Evolutionary conservation across 768 basidiomycete genomes (phyloP).

Genomic region (Mycena filopes): DNA sequence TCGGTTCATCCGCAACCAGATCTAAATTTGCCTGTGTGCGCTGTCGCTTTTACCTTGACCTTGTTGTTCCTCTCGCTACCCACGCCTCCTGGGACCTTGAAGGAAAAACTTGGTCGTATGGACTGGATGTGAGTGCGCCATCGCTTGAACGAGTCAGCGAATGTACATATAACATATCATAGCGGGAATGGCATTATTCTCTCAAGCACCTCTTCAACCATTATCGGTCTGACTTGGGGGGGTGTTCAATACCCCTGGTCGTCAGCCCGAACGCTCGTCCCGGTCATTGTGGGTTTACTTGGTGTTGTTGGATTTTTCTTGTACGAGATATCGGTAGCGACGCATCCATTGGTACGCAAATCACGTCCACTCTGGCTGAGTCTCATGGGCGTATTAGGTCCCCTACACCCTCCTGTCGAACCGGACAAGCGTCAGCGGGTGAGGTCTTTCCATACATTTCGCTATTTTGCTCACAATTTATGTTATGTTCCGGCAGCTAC

Average conservation of each 20-base stretch:
- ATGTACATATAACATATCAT: background rate
- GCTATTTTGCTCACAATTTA: too few species aligned
- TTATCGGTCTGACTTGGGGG: slow-evolving; percentile 52
- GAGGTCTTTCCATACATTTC: too few species aligned
- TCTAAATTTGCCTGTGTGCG: slow-evolving; percentile 4
- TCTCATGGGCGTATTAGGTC: slow-evolving; percentile 42
- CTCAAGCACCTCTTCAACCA: slow-evolving; percentile 36
- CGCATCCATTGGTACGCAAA: slow-evolving; percentile 44
- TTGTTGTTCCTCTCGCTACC: slow-evolving; percentile 44
- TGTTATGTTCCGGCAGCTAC: too few species aligned
- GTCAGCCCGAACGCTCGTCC: slow-evolving; percentile 48
- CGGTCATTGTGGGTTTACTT: slow-evolving; percentile 50
- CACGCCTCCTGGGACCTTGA: slow-evolving; percentile 42
- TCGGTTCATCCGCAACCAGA: slow-evolving; percentile 36
- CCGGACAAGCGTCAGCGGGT: background rate
- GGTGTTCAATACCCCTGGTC: slow-evolving; percentile 54
- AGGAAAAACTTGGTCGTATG: slow-evolving; percentile 45
- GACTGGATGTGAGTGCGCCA: slow-evolving; percentile 52
- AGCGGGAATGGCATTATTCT: slow-evolving; percentile 50
- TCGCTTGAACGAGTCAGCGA: too few species aligned
- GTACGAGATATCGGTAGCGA: slow-evolving; percentile 48
- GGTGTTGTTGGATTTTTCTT: slow-evolving; percentile 47
- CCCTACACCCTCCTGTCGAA: slow-evolving; percentile 27
- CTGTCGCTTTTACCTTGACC: slow-evolving; percentile 37
- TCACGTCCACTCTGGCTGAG: background rate